Evolutionary conservation across 805 yeast species (phyloP).

Genomic region (Nakazawaea holstii): DNA sequence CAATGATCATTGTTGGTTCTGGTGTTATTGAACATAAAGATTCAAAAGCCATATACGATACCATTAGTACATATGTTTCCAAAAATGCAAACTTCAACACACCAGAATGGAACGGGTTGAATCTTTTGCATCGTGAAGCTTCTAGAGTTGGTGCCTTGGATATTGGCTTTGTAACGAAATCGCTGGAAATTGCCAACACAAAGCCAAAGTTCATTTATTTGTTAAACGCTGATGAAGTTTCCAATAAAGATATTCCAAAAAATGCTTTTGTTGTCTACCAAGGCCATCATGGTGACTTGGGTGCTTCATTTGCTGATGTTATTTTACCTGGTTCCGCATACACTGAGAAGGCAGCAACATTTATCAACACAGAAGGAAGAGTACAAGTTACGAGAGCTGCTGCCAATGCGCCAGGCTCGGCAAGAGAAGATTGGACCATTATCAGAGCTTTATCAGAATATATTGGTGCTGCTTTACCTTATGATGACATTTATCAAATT

Average conservation of each 20-base stretch:
- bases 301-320: slow-evolving; percentile 86
- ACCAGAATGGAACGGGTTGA: slow-evolving; percentile 77
- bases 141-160: slow-evolving; percentile 86
- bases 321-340: slow-evolving; percentile 83
- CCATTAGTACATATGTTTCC: slow-evolving; percentile 55
- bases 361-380: slow-evolving; percentile 87
- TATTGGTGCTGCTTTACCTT: slow-evolving; percentile 64
- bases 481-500: slow-evolving; percentile 64
- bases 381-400: slow-evolving; percentile 84
- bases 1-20: slow-evolving; percentile 77
- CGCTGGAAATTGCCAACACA: slow-evolving; percentile 38
- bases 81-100: slow-evolving; percentile 55
- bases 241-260: slow-evolving; percentile 63
- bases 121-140: slow-evolving; percentile 78
- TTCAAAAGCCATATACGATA: slow-evolving; percentile 52
- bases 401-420: slow-evolving; percentile 80
- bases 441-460: slow-evolving; percentile 79
- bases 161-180: slow-evolving; percentile 61
- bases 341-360: slow-evolving; percentile 82
- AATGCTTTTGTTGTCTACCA: slow-evolving; percentile 87
- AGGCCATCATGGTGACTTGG: slow-evolving; percentile 89
- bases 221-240: slow-evolving; percentile 79
- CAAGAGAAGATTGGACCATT: slow-evolving; percentile 91
- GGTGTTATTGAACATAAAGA: slow-evolving; percentile 68
- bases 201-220: slow-evolving; percentile 73